Base-by-base conservation (phyloP, 768 basidiomycete genomes). In the Rhodotorula graminis region DNA sequence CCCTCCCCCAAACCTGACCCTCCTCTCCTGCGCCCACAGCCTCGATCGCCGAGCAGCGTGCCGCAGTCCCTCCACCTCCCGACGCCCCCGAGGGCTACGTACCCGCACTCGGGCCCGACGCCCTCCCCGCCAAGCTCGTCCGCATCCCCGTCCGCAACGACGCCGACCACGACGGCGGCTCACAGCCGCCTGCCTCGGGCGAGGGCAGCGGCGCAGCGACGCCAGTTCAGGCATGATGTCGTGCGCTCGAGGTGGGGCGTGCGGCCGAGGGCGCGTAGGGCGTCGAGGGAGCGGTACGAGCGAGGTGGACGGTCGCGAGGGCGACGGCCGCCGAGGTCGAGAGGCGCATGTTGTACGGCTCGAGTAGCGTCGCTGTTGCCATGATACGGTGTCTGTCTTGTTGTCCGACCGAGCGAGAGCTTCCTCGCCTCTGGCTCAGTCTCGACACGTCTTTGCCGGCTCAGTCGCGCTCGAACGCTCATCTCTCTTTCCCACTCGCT, bases 91-190 rank as follows among this genome's bases (percentile, higher is more conserved):
- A 55, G 25, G 37, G 42, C 3, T 27, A 40, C 8, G 42, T 49
- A 15, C 56, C 61, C 37, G 46, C 42, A 21, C 62, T 76, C 21
- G 58, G 68, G 2, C 58, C 58, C n/a, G 61, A 61, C 0, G 49
- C 65, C 2, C 58, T 64, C 18, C 75, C 75, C 27, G 75, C 72
- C 59, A 66, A 69, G 14, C 29, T 73, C 49, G 75, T 76, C 9
- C 61, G 75, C 46, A 70, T 76, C 29, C 75, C 75, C 2, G 74
- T 71, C 9, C 67, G 59, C 49, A 49, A 59, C 9, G 52, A 40
- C 9, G n/a, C n/a, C n/a, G 52, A 55, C 49, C 52, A 64, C 37
- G 59, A n/a, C 23, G 60, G 11, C 42, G 44, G 1, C 25, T 59
- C 25, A 25, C 3, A 3, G 1, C 0, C 21, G 12, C 23, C 56